Base-by-base conservation (phyloP, 1,284 basidiomycete genomes). In the Sanghuangporus sanghuang region DNA sequence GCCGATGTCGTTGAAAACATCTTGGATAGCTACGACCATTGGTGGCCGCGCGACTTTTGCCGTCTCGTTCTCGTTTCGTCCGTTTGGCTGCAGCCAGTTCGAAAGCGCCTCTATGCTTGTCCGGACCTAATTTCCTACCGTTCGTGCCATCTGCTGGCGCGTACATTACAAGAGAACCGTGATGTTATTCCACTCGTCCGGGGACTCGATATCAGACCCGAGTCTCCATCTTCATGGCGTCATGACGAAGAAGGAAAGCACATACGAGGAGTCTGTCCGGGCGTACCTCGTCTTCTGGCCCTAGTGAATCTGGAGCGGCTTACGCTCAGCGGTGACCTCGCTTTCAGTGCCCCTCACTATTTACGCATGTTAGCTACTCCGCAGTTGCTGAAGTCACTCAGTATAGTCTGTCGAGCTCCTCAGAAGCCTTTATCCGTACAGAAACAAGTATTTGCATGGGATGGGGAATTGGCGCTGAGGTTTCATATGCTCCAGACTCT, bases 1-100 rank as follows among this genome's bases (percentile, higher is more conserved):
- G 77, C 81, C 69, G 83, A 85, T 71, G 76, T 85, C 54, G 76
- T 85, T 57, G 78, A 78, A 36, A 69, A 81, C 67, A 81, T 86
- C 58, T 77, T 85, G 61, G 78, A 82, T 46, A 75, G 75, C 68
- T 68, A 75, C 64, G 73, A 78, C 67, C 73, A 80, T 67, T 85
- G 82, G 83, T 85, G 83, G 83, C 76, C 79, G 18, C 71, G 75
- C 58, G 83, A 85, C 71, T 76, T 83, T 62, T 69, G 73, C 59
- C 76, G 75, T 3, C 77, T 85, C 23, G 76, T 80, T 8, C 73
- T 73, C 46, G 73, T 84, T 18, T 85, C 83, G 12, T 72, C 75
- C 6, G 72, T 73, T 54, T 85, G 82, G 82, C 68, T 82, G 6
- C 71, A 68, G 48, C 77, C 77, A 48, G 74, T 76, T 62, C 75